Evolutionary conservation across 306 rosid species (phyloP).

Genomic region (Adenanthera pavonina): DNA sequence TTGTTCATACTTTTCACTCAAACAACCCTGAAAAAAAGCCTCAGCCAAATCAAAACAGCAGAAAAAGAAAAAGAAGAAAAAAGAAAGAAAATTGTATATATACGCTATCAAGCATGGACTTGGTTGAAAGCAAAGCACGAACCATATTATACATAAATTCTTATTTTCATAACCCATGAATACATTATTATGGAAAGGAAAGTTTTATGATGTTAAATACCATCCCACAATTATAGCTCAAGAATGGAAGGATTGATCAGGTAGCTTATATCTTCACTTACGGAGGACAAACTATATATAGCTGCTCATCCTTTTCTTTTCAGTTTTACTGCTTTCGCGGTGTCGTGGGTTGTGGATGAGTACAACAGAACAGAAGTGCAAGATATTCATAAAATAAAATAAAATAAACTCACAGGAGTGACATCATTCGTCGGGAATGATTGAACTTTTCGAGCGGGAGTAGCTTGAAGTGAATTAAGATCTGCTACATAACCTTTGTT

Average conservation of each 20-base stretch:
- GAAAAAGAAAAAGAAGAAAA: slow-evolving; percentile 2
- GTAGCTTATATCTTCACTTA: background rate
- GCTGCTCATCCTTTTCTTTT: slow-evolving; percentile 16
- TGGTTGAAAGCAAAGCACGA: slow-evolving; percentile 18
- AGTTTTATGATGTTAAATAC: slow-evolving; percentile 11
- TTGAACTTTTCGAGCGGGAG: slow-evolving; percentile 75
- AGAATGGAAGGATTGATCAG: slow-evolving; percentile 29
- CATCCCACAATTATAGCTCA: slow-evolving; percentile 8
- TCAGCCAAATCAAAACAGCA: slow-evolving; percentile 35
- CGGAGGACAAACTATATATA: slow-evolving; percentile 14
- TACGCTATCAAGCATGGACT: background rate
- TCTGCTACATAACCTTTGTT: slow-evolving; percentile 82
- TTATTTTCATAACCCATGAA: slow-evolving; percentile 5
- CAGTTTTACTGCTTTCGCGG: slow-evolving; percentile 1
- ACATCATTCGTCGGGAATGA: slow-evolving; percentile 66
- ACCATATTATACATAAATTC: background rate
- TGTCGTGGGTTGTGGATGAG: background rate
- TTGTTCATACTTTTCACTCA: slow-evolving; percentile 48
- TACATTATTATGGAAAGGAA: slow-evolving; percentile 5
- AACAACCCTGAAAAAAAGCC: slow-evolving; percentile 53
- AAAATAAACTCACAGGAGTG: slow-evolving; percentile 63
- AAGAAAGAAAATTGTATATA: background rate
- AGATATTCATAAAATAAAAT: slow-evolving; percentile 23
- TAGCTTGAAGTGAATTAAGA: slow-evolving; percentile 82
- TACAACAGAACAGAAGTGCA: slow-evolving; percentile 26